Percentiles rank a stretch among this genome's conserved stretches.
phyloP scores from a whole-genome alignment of 257 asterid genomes.

The Linaria vulgaris region DNA sequence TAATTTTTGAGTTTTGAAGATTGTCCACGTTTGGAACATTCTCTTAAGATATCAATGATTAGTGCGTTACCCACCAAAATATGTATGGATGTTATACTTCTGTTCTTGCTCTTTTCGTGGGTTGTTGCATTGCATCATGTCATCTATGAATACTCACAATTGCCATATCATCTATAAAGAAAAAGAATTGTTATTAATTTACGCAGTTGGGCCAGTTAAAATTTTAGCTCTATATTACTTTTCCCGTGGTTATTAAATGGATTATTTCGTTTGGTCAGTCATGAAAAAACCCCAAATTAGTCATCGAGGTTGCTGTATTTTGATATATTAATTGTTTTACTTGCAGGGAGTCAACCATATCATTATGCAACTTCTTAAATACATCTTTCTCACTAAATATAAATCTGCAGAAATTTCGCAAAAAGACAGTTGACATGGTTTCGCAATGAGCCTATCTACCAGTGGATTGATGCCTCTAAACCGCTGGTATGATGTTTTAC shows the following conservation, averaged over 20 bases:
- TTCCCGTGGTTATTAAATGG: background rate
- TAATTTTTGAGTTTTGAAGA: background rate
- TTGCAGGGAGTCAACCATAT: constrained; percentile 4
- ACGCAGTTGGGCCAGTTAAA: background rate
- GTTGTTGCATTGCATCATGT: background rate
- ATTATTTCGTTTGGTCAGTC: constrained; percentile 4
- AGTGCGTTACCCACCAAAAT: background rate
- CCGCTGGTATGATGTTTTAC: constrained; percentile 58
- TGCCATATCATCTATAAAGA: background rate
- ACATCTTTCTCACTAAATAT: constrained; percentile 17
- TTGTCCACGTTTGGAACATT: constrained; percentile 3
- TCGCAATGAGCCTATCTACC: constrained; percentile 90
- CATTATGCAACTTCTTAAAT: constrained; percentile 3
- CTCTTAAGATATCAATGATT: background rate
- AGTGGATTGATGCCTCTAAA: constrained; percentile 90
- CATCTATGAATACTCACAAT: background rate
- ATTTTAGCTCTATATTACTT: background rate
- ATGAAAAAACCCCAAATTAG: constrained; percentile 8
- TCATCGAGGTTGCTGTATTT: background rate
- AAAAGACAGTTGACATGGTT: constrained; percentile 97
- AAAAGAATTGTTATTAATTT: too few relatives aligned
- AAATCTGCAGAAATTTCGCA: constrained; percentile 75
- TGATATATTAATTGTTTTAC: background rate
- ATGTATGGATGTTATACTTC: constrained; percentile 7
- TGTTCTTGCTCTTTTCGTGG: background rate